Evolutionary conservation across 2,329 filamentous ascomycete genomes (phyloP), one percentile per base, ranked within the genome.

Genomic region (Daldinia sp.): DNA sequence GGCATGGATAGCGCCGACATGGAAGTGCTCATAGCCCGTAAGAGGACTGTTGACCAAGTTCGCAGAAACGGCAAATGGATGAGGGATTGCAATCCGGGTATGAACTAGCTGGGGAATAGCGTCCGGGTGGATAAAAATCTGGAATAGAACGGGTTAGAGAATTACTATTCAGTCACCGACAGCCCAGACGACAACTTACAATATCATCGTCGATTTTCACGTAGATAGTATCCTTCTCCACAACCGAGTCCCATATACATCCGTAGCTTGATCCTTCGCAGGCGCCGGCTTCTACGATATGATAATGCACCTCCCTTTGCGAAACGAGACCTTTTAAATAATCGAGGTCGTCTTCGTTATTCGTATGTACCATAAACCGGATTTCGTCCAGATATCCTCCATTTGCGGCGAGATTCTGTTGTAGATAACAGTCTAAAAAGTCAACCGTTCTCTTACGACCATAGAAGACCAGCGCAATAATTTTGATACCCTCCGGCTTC

Each of bases 21-120:
- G 83, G 68, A 80, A 82, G 69, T 87, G 85, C 17, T 86, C 76
- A 73, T 82, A 82, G 50, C 79, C 79, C 37, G 85, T 80, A 19
- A 83, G 75, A 2, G 83, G 83, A 54, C 84, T 82, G 57, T 87
- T 87, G 69, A 87, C 76, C 11, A 87, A 78, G 67, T 87, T 87
- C 56, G 83, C 84, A 1, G 83, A 84, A 3, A 87, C 80, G 37
- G 82, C 75, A 64, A 81, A 80, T 23, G 79, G 79, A 49, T 84
- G 78, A 3, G 83, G 82, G 32, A 84, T 78, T 2, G 80, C 76
- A 51, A 84, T 72, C 62, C 82, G 82, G 17, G 82, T 84, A 64
- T 82, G 81, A 21, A 86, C 78, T 5, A 87, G 76, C 4, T 83
- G 81, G 0, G 83, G 79, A 51, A 88, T 84, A 15, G 81, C 77